Conservation (phyloP, 2,329 filamentous ascomycete genomes). For the Thermoascus crustaceus region DNA sequence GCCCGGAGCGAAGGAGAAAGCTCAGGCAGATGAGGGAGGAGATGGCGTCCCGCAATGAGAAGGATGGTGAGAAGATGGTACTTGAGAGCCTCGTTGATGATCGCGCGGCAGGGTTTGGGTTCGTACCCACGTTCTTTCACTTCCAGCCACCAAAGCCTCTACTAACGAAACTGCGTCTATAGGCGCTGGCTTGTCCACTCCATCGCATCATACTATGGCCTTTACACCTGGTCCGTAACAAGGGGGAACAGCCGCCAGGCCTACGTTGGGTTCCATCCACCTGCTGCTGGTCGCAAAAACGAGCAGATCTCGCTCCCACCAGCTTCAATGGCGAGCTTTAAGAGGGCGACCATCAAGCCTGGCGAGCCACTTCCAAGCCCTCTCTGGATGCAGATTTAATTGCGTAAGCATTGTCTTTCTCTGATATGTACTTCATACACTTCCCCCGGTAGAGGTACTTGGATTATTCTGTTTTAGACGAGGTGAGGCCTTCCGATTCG, state of each 20-base stretch:
- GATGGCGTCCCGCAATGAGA: constrained; percentile 22
- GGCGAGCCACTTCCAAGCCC: constrained; percentile 31
- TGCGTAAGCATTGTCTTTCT: not conserved
- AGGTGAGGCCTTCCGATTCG: too few relatives aligned
- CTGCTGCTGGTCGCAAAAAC: constrained; percentile 18
- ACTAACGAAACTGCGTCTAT: constrained; percentile 12
- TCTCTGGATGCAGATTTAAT: constrained; percentile 30
- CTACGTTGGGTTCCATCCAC: constrained; percentile 61
- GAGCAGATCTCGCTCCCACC: constrained; percentile 17
- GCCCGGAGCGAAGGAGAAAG: constrained; percentile 45
- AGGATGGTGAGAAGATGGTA: constrained; percentile 60
- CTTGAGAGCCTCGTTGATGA: constrained; percentile 74
- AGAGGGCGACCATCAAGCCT: constrained; percentile 21
- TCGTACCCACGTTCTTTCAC: constrained; percentile 28
- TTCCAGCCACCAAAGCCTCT: constrained; percentile 1
- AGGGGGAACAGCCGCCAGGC: constrained; percentile 66
- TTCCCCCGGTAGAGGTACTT: not conserved
- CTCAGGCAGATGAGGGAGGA: constrained; percentile 38
- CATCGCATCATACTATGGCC: constrained; percentile 84
- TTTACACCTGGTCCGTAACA: constrained; percentile 73
- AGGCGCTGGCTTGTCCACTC: constrained; percentile 90
- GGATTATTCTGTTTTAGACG: too few relatives aligned
- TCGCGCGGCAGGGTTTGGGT: constrained; percentile 74
- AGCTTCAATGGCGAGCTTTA: constrained; percentile 15
- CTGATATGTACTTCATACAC: too few relatives aligned